Percentiles rank a stretch among this genome's conserved stretches.
These are phyloP conservation scores for Rhizoclosmatium globosum DNA, from an alignment of 192 early-diverging fungal species.

Conservation along the genomic window DNA sequence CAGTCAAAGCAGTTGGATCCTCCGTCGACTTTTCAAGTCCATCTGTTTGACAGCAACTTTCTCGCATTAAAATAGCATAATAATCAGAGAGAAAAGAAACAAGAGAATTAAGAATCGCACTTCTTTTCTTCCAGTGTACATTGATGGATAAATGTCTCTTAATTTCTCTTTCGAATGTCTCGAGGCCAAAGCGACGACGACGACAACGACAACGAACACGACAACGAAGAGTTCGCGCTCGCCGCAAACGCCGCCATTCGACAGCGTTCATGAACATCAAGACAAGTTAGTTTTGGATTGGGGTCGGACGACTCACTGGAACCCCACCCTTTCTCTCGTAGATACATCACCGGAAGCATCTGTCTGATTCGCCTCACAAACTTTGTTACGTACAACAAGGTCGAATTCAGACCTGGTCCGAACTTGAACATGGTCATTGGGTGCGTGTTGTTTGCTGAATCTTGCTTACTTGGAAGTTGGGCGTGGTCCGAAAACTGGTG, in stretches of 20 bases:
- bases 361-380: conserved; percentile 79
- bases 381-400: conserved; percentile 95
- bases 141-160: too few relatives aligned
- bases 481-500: neutral
- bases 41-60: too few relatives aligned
- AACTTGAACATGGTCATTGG: conserved; percentile 90
- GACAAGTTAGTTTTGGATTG: neutral
- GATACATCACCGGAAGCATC: conserved; percentile 67
- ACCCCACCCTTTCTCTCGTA: conserved; percentile 15
- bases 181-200: too few relatives aligned
- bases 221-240: neutral
- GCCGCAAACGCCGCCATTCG: too few relatives aligned
- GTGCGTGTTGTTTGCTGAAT: neutral
- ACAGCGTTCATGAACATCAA: too few relatives aligned
- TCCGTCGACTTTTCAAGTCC: too few relatives aligned
- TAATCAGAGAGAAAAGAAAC: too few relatives aligned
- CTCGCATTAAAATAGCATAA: too few relatives aligned
- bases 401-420: conserved; percentile 87
- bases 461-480: neutral
- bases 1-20: conserved; percentile 82
- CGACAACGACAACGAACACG: neutral
- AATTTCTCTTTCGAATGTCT: too few relatives aligned
- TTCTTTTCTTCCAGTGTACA: too few relatives aligned
- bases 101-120: too few relatives aligned
- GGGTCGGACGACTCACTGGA: too few relatives aligned